Evolutionary conservation across 768 basidiomycete species (phyloP).

Genomic region (Amanita molliuscula): DNA sequence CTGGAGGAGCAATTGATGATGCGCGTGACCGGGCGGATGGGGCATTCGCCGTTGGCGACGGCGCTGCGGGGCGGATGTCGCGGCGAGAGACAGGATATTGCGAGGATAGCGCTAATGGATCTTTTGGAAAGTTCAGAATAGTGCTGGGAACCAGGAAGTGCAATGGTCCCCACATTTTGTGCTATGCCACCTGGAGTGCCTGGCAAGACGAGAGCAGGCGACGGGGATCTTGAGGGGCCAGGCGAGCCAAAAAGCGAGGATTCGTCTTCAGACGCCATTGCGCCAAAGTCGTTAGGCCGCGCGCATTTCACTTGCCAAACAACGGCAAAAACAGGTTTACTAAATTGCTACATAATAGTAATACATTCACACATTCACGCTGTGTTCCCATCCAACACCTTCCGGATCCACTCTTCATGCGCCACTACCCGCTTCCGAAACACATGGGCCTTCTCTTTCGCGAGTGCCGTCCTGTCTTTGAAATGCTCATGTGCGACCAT

Average conservation of each 20-base stretch:
- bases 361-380: neutral
- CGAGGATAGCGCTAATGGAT: conserved; percentile 65
- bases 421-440: conserved; percentile 27
- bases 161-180: conserved; percentile 96
- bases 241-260: conserved; percentile 82
- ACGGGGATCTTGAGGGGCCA: conserved; percentile 67
- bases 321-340: neutral
- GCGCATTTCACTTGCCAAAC: neutral
- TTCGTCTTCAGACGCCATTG: conserved; percentile 18
- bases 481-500: conserved; percentile 31
- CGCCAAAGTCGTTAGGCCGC: neutral
- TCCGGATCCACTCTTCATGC: conserved; percentile 21
- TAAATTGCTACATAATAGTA: neutral
- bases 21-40: conserved; percentile 15
- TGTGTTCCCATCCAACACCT: conserved; percentile 12
- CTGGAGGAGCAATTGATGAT: conserved; percentile 12
- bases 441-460: conserved; percentile 30
- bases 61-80: neutral
- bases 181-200: conserved; percentile 25
- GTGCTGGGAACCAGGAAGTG: conserved; percentile 92
- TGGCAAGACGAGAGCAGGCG: conserved; percentile 50
- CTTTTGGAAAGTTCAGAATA: conserved; percentile 78
- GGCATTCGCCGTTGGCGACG: neutral
- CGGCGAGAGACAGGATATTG: conserved; percentile 22
- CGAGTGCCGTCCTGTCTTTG: conserved; percentile 28